phyloP scores from a whole-genome alignment of 768 basidiomycete genomes.

The Kwoniella bestiolae region DNA sequence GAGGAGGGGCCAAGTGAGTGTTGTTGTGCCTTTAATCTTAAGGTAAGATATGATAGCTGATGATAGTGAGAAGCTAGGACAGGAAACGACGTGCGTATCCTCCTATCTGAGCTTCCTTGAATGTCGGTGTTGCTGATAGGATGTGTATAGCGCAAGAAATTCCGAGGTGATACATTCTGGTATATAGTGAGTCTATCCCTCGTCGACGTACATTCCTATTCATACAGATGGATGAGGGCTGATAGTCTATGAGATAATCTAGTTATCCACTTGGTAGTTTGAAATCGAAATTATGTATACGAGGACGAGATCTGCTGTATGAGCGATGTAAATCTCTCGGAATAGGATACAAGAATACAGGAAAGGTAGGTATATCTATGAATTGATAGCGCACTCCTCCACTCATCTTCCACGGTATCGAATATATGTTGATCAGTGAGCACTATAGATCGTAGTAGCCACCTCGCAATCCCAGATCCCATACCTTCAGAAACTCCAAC shows the following conservation, averaged over 20 bases:
- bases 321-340: conserved; percentile 67
- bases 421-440: neutral
- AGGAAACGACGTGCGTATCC: conserved; percentile 73
- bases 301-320: conserved; percentile 84
- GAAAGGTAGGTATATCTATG: conserved; percentile 60
- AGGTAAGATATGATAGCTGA: conserved; percentile 6
- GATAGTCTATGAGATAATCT: neutral
- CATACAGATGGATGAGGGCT: neutral
- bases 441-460: conserved; percentile 76
- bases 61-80: conserved; percentile 61
- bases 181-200: conserved; percentile 38
- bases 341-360: conserved; percentile 73
- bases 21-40: neutral
- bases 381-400: neutral
- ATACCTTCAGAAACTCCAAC: conserved; percentile 73
- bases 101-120: neutral
- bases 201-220: neutral
- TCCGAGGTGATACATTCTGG: conserved; percentile 93
- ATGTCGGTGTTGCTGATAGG: neutral
- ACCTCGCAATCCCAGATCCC: conserved; percentile 64
- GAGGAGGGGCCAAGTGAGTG: conserved; percentile 65
- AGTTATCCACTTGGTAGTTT: conserved; percentile 76
- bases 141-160: conserved; percentile 73
- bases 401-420: neutral
- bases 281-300: conserved; percentile 82